A percentile compares a stretch with the other conserved stretches of the same genome.
Evolutionary conservation across 2,329 filamentous ascomycete genomes (phyloP).

Genomic region (Neoscytalidium dimidiatum): DNA sequence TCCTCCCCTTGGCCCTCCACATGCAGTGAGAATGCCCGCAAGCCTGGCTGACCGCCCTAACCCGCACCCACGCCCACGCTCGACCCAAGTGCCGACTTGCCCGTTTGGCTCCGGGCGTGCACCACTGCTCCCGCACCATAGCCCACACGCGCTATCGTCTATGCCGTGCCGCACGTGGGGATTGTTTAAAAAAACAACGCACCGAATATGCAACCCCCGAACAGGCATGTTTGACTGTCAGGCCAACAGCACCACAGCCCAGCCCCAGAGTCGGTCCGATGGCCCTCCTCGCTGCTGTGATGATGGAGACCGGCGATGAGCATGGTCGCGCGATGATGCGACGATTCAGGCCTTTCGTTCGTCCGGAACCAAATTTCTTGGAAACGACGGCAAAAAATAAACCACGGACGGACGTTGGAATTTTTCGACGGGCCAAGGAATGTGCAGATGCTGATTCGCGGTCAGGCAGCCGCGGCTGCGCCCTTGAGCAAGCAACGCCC

Average conservation of each 20-base stretch:
- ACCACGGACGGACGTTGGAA: neutral
- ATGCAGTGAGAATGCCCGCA: neutral
- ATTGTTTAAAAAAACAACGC: neutral
- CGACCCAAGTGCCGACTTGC: neutral
- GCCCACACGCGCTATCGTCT: neutral
- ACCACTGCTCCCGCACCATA: neutral
- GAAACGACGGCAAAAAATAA: neutral
- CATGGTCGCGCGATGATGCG: constrained; percentile 2
- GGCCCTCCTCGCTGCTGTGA: neutral
- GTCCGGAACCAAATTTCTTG: neutral
- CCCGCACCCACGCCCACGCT: neutral
- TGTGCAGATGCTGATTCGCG: constrained; percentile 5
- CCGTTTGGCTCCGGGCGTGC: neutral
- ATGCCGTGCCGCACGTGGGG: constrained; percentile 6
- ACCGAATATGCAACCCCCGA: neutral
- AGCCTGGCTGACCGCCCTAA: constrained; percentile 1
- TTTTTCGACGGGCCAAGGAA: neutral
- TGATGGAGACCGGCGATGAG: neutral
- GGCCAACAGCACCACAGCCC: constrained; percentile 6
- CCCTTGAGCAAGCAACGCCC: neutral
- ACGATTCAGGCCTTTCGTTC: neutral
- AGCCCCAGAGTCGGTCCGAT: neutral
- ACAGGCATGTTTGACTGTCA: constrained; percentile 5
- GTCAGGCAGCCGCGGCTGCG: neutral
- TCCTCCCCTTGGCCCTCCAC: neutral